Conservation (phyloP, 352 stramenopile genomes). For the Peronospora farinosa region DNA sequence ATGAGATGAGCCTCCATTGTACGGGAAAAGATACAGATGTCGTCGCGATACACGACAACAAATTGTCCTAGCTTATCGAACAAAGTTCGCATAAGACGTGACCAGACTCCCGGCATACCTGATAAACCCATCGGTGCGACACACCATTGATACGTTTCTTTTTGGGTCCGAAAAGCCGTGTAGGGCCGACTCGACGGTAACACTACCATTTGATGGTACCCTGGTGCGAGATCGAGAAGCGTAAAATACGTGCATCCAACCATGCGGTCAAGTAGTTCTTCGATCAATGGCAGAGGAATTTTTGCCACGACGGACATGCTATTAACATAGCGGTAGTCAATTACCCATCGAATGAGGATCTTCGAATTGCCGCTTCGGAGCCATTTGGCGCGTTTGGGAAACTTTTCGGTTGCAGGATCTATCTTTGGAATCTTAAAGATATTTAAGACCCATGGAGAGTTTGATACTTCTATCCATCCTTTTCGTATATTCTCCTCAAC, state of each 20-base stretch:
- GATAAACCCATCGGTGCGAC: constrained; percentile 36
- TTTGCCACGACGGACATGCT: constrained; percentile 8
- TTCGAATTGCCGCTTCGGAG: constrained; percentile 9
- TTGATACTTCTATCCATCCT: constrained; percentile 22
- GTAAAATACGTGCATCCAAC: constrained; percentile 13
- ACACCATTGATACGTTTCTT: constrained; percentile 40
- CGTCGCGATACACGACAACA: constrained; percentile 35
- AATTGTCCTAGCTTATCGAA: constrained; percentile 27
- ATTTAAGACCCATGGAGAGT: constrained; percentile 24
- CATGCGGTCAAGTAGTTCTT: constrained; percentile 19
- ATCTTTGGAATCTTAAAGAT: constrained; percentile 25
- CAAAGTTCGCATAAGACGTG: constrained; percentile 29
- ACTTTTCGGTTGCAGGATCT: constrained; percentile 9
- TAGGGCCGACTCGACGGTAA: constrained; percentile 12
- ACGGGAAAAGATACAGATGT: constrained; percentile 32
- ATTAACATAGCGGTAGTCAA: constrained; percentile 18
- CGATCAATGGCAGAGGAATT: constrained; percentile 15
- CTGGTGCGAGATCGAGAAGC: constrained; percentile 26
- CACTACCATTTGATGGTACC: constrained; percentile 30
- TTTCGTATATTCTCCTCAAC: constrained; percentile 15
- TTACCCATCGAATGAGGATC: constrained; percentile 13
- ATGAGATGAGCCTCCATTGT: constrained; percentile 13
- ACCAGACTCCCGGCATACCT: constrained; percentile 38
- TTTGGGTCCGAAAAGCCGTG: constrained; percentile 29
- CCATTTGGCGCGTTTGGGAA: constrained; percentile 10